Evolutionary conservation across 768 basidiomycete species (phyloP), one percentile per base, ranked within the genome.

Genomic region (Amylocystis lapponica): DNA sequence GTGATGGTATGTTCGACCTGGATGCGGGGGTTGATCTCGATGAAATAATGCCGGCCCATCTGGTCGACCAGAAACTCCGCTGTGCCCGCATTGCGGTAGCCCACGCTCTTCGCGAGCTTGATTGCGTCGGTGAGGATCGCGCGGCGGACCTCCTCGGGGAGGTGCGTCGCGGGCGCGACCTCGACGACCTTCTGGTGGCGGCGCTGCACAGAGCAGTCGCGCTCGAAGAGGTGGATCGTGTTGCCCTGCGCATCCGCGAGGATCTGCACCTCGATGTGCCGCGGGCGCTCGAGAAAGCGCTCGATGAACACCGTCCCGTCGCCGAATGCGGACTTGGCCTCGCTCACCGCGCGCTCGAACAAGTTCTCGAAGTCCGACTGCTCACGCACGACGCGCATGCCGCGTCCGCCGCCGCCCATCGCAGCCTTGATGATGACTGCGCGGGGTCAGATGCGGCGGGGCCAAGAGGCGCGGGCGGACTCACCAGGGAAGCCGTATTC

Each of bases 1-100:
- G 96, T 97, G 63, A 98, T 97, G 44, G 96, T 98, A 67, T 98
- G 96, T 62, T 98, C 96, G 67, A 99, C 96, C 66, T 99, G 96
- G 57, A 99, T 97, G 69, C 96, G 92, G 23, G 96, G 93, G 66
- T 97, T 97, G 56, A 99, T 97, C 68, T 99, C 96, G 59, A 99
- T 98, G 70, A 99, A 98, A 68, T 98, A 98, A 66, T 96, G 92
- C 54, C 93, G 77, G 55, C 90, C 92, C 74, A 86, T 80, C 61
- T 93, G 88, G 66, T 98, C 96, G 49, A 98, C 93, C 65, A 99
- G 73, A 74, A 98, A 99, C 69, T 99, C 96, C 20, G 91, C 93
- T 29, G 96, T 98, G 51, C 96, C 95, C 39, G 96, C 96, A 64
- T 96, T 97, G 52, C 91, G 78, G 66, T 99, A 99, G 5, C 85